Base-by-base conservation (phyloP, 2,329 filamentous ascomycete genomes). In the Sclerotinia minor region DNA sequence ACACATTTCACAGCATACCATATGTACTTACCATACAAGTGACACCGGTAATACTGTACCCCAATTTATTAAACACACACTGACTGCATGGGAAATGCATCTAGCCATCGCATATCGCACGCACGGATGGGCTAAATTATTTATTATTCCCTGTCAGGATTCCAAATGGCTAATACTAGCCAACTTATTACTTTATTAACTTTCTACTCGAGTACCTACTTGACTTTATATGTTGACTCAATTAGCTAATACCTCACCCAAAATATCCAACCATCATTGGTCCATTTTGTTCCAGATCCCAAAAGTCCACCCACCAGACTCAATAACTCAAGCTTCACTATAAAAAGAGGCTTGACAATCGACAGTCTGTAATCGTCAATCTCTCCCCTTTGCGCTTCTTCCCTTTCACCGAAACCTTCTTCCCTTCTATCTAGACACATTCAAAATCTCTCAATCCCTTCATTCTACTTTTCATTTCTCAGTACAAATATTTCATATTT, bases 331-430 rank as follows among this genome's bases (percentile, higher is more conserved):
- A 41, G 24, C 54, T 57, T 61, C 32, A 61, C 47, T 45, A 7
- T 21, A 32, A 17, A 35, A 32, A 61, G 59, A 35, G 44, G 21
- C 21, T 26, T 29, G 41, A n/a, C 38, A 32, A 59, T 59, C 57
- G 21, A 26, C 41, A 47, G 11, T 50, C 19, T 50, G n/a, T n/a
- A n/a, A n/a, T n/a, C n/a, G n/a, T 47, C 19, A 5, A n/a, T 38
- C 21, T 35, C 41, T 64, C 35, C 13, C 64, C 50, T 52, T 49
- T 58, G 49, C 66, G 13, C 29, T 47, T 41, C 44, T 19, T 59
- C 24, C 50, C 59, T 64, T 64, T 44, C 41, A 64, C 41, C 38
- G n/a, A n/a, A 17, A 1, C 9, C 19, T n/a, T 13, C 19, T 45
- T 3, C 26, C 26, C 5, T 17, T 26, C 19, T 47, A 1, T 19